Percentiles rank a stretch among this genome's conserved stretches.
Conservation (phyloP, 2,329 filamentous ascomycete species). For the Aspergillus japonicus region DNA sequence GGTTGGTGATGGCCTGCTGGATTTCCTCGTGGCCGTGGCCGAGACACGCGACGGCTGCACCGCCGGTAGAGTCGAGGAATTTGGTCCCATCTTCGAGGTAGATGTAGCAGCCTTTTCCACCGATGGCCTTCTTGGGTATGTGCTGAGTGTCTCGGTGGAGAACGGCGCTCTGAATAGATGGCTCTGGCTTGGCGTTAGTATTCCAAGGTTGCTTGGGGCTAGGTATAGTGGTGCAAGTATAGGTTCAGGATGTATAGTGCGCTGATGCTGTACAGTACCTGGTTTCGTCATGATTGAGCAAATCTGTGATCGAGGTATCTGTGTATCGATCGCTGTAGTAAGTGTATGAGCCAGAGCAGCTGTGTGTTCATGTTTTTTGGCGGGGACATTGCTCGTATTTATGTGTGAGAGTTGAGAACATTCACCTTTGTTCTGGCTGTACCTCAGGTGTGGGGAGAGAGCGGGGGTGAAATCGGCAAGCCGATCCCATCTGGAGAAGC, state of each 20-base stretch:
- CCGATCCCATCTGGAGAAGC: constrained; percentile 25
- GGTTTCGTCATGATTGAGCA: not conserved
- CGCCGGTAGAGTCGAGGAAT: constrained; percentile 71
- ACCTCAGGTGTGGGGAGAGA: constrained; percentile 3
- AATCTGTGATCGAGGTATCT: not conserved
- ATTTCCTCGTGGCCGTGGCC: constrained; percentile 66
- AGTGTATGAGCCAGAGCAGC: not conserved
- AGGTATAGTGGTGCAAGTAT: not conserved
- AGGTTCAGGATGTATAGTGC: not conserved
- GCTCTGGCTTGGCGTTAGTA: not conserved
- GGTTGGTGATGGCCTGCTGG: constrained; percentile 57
- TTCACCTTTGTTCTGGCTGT: not conserved
- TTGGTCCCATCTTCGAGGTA: constrained; percentile 54
- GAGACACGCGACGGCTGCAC: constrained; percentile 69
- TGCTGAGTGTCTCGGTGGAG: constrained; percentile 54
- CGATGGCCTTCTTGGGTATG: constrained; percentile 48
- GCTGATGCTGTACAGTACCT: constrained; percentile 3
- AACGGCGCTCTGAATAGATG: constrained; percentile 33
- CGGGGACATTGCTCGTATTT: not conserved
- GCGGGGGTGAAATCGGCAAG: constrained; percentile 28
- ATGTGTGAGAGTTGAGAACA: not conserved
- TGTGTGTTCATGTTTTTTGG: not conserved
- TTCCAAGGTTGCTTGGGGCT: not conserved
- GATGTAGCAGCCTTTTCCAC: constrained; percentile 54
- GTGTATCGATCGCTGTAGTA: too few relatives aligned